Base-by-base conservation (phyloP, 73 alveolate species). In the Effrenium voratum region DNA sequence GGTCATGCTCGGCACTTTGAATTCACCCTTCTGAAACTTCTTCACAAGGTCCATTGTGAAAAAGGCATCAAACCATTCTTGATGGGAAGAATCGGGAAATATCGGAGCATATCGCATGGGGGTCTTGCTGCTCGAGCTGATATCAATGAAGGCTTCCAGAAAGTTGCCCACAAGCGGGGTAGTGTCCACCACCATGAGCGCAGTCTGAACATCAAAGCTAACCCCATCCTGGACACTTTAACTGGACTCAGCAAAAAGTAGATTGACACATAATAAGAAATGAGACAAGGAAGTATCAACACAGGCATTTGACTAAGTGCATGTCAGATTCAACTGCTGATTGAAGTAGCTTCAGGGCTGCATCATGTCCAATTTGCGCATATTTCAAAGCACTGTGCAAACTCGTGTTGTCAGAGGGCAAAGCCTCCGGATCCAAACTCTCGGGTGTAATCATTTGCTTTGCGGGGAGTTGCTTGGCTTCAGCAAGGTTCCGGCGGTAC, bases 211-310 rank as follows among this genome's bases (percentile, higher is more conserved):
- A 13, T 41, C 59, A 46, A 80, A 47, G 28, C 45, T 50, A 26
- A 47, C 32, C 24, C 91, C 91, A 10, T 80, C 91, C 91, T 80
- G n/a, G n/a, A n/a, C n/a, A n/a, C n/a, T n/a, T n/a, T n/a, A n/a
- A n/a, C n/a, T n/a, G n/a, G n/a, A n/a, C n/a, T n/a, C n/a, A n/a
- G n/a, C n/a, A n/a, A n/a, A n/a, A n/a, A n/a, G n/a, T n/a, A n/a
- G n/a, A n/a, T n/a, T n/a, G n/a, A n/a, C n/a, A n/a, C n/a, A n/a
- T n/a, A n/a, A n/a, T n/a, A n/a, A n/a, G n/a, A n/a, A n/a, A n/a
- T n/a, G n/a, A n/a, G n/a, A n/a, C n/a, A n/a, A n/a, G n/a, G n/a
- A n/a, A n/a, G n/a, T n/a, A n/a, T n/a, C n/a, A n/a, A n/a, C n/a
- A n/a, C n/a, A n/a, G n/a, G n/a, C n/a, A n/a, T 76, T 5, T 8